phyloP scores from a whole-genome alignment of 2,329 filamentous ascomycete species.

The Dactylellina cionopaga region DNA sequence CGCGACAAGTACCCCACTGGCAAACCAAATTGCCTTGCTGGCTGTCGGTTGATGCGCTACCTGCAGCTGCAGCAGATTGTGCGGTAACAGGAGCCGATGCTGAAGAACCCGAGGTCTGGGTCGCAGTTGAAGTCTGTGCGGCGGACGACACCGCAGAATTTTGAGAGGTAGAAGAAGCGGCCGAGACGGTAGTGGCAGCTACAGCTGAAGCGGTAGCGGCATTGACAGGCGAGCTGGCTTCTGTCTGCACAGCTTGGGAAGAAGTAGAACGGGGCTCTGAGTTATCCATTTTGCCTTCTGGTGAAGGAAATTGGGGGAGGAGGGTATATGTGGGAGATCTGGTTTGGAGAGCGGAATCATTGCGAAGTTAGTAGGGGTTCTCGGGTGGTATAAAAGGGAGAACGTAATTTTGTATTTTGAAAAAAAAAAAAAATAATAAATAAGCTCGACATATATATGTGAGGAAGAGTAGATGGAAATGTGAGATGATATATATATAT shows the following conservation, averaged over 20 bases:
- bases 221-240: slow-evolving; percentile 40
- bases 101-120: slow-evolving; percentile 16
- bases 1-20: slow-evolving; percentile 70
- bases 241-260: slow-evolving; percentile 55
- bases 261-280: slow-evolving; percentile 50
- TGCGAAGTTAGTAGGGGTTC: no score
- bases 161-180: slow-evolving; percentile 8
- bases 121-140: slow-evolving; percentile 37
- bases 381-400: not conserved
- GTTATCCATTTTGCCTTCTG: slow-evolving; percentile 38
- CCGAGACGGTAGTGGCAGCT: not conserved
- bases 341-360: no score
- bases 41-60: slow-evolving; percentile 28
- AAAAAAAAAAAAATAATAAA: not conserved
- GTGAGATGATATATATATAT: not conserved
- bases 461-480: not conserved
- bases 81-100: slow-evolving; percentile 22
- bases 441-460: not conserved
- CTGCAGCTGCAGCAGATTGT: slow-evolving; percentile 24
- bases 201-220: slow-evolving; percentile 12
- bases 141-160: slow-evolving; percentile 23
- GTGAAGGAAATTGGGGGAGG: not conserved
- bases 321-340: not conserved
- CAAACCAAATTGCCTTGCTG: slow-evolving; percentile 69
- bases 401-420: not conserved